Evolutionary conservation across 345 rosid genomes (phyloP), one percentile per base, ranked within the genome.

Genomic region (Aquilaria malaccensis): DNA sequence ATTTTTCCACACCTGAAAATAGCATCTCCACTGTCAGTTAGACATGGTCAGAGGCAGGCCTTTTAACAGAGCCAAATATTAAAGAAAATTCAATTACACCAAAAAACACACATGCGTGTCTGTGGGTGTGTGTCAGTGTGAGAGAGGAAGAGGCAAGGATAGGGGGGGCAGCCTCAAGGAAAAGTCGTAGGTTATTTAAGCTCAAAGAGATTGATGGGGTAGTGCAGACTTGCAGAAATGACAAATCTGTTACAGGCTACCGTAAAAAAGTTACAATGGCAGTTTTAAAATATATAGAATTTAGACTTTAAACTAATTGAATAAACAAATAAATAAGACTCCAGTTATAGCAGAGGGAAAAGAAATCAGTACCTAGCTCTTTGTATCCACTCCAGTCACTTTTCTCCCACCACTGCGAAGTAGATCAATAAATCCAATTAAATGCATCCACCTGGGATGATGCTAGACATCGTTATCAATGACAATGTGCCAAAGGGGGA

Each of bases 381-480:
- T 90, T 94, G 91, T 94, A 84, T 68, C 99, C 97, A 14, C 83
- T 89, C 99, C 99, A 94, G 77, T 94, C 83, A 81, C 99, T 90
- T 80, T 94, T 94, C 92, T 94, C 99, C 99, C 99, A 94, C 99
- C 99, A 94, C 99, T 94, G 99, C 77, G 90, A 94, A 86, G 72
- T 74, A 86, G 76, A 85, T 77, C 79, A 88, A 88, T 63, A 84
- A 88, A 88, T 76, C 84, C 77, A 74, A 83, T 81, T 91, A 86
- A 83, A 83, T 51, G 80, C 81, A 74, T 79, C 80, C 77, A 80
- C 86, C 87, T 70, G 80, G 87, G 84, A 74, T 74, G 72, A 79
- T 85, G 70, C 81, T 37, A 58, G 48, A 72, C 60, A 53, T 52
- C 56, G 82, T 79, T 72, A 80, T 71, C 52, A 68, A 75, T 37